A percentile compares a stretch with the other conserved stretches of the same genome.
Evolutionary conservation across 1,139 yeast species (phyloP).

Genomic region (Taphrina communis): DNA sequence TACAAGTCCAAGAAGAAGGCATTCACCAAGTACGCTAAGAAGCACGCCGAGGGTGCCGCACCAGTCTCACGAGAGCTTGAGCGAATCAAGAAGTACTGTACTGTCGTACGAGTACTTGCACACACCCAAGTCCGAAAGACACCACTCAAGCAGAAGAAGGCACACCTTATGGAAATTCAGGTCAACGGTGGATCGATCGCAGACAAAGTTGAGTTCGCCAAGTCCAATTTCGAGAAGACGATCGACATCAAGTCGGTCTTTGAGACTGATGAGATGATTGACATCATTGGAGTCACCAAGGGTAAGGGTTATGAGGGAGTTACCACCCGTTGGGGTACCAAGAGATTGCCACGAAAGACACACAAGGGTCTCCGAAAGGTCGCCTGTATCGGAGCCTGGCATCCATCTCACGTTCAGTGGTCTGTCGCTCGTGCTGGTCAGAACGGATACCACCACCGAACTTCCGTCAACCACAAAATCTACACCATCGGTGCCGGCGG

Average conservation of each 20-base stretch:
- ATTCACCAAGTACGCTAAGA: constrained; percentile 99
- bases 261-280: constrained; percentile 98
- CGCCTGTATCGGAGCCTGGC: constrained; percentile 99
- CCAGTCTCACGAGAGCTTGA: constrained; percentile 95
- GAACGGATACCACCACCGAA: constrained; percentile 99
- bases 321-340: constrained; percentile 99
- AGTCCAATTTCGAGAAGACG: constrained; percentile 99
- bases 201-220: constrained; percentile 98
- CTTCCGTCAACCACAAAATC: constrained; percentile 99
- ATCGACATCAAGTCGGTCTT: constrained; percentile 93
- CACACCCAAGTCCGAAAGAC: constrained; percentile 99
- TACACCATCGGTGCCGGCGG: constrained; percentile 95
- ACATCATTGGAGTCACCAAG: constrained; percentile 98
- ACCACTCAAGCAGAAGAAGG: constrained; percentile 99
- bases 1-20: constrained; percentile 99
- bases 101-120: constrained; percentile 98
- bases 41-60: constrained; percentile 91
- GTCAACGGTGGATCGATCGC: constrained; percentile 98
- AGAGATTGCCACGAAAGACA: constrained; percentile 99
- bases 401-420: constrained; percentile 99
- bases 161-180: constrained; percentile 99
- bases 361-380: constrained; percentile 99
- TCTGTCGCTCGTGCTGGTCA: constrained; percentile 99
- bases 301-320: constrained; percentile 99
- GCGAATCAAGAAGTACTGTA: constrained; percentile 97